phyloP scores from a whole-genome alignment of 352 stramenopile genomes.

The Plasmopara halstedii region DNA sequence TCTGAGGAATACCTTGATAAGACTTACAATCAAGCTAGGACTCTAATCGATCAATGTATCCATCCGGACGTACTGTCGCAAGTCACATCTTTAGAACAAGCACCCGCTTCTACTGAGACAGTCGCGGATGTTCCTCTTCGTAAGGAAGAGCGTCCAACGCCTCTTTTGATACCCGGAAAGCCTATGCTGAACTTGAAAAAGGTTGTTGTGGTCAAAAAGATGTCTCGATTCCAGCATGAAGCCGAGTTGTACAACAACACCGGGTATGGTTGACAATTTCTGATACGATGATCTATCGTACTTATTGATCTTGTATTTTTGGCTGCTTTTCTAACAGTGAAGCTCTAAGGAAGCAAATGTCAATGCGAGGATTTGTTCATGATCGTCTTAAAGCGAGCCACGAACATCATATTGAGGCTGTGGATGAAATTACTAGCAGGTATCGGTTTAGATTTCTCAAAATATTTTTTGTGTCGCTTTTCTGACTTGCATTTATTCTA shows the following conservation, averaged over 20 bases:
- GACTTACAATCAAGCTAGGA: slow-evolving; percentile 55
- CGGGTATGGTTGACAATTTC: slow-evolving; percentile 31
- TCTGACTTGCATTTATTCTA: slow-evolving; percentile 14
- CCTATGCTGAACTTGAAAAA: slow-evolving; percentile 63
- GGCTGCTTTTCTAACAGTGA: too few species aligned
- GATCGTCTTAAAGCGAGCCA: slow-evolving; percentile 81
- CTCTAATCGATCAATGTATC: slow-evolving; percentile 7
- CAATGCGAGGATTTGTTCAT: slow-evolving; percentile 84
- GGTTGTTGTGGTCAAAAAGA: slow-evolving; percentile 85
- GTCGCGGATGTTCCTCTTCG: background rate
- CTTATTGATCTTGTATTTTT: too few species aligned
- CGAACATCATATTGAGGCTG: slow-evolving; percentile 75
- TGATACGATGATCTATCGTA: background rate
- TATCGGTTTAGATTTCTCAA: slow-evolving; percentile 7
- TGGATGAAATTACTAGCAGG: slow-evolving; percentile 80
- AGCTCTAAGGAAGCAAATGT: slow-evolving; percentile 85
- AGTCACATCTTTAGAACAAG: slow-evolving; percentile 5
- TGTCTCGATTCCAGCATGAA: slow-evolving; percentile 82
- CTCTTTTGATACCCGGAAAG: slow-evolving; percentile 37
- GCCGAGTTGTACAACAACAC: slow-evolving; percentile 72
- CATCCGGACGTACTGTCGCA: slow-evolving; percentile 5
- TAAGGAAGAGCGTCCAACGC: slow-evolving; percentile 23
- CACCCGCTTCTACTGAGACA: background rate
- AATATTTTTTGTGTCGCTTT: background rate
- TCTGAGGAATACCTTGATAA: slow-evolving; percentile 85